Base-by-base conservation (phyloP, 2,329 filamentous ascomycete species). In the Paradendryphiella salina region DNA sequence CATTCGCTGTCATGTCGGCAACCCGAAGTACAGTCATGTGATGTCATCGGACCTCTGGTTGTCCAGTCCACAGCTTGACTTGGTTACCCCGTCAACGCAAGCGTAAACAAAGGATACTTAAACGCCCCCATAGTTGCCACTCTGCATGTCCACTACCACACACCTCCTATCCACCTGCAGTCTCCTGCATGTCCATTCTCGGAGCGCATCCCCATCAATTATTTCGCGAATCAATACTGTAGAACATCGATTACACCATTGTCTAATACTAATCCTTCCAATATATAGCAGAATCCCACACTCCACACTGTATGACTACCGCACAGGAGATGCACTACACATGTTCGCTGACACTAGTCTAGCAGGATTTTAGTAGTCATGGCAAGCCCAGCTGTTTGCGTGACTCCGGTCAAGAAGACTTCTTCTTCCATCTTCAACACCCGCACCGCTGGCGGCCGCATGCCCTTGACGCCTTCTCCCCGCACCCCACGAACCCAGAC, bases 351-450 rank as follows among this genome's bases (percentile, higher is more conserved):
- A 71, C 50, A 39, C 31, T 10, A 10, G 11, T 43, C 17, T 40
- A 70, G 66, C 52, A 59, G 44, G 54, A 60, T 46, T 39, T 21
- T 36, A 63, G 67, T 69, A 72, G 74, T 70, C 71, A 97, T 97
- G 93, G 90, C 93, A 73, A 88, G 87, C 75, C 78, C 83, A 74
- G 79, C 84, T 72, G 85, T 96, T 76, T 52, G 49, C 49, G 89
- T 90, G 68, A 97, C 94, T 55, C 94, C 94, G 54, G 82, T 94
- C 73, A 97, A 96, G 83, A 94, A 89, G 82, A 93, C 96, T 76
- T 86, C 88, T 77, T 90, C 91, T 77, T 90, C 91, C 53, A 83
- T 96, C 68, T 96, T 97, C 80, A 91, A 88, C 63, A 85, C 89
- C 64, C 91, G 91, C 74, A 94, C 92, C 73, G 94, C 92, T 75